A percentile compares a stretch with the other conserved stretches of the same genome.
Evolutionary conservation across 164 flowering plant species (phyloP).

Genomic region (Nymphaea thermarum): DNA sequence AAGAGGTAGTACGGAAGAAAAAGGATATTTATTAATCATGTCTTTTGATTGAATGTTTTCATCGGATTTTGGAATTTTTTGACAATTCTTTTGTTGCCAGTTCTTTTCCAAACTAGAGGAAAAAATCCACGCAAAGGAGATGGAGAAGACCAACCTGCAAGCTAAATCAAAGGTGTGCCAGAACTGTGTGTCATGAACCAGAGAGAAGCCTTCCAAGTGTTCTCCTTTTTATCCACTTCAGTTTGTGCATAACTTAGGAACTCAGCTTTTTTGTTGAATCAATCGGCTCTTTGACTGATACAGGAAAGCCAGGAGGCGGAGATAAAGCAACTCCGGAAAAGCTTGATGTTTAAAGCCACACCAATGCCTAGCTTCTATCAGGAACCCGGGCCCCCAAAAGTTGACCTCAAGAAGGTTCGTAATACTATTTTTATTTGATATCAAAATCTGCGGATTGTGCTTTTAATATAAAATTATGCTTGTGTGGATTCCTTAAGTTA

Average conservation of each 20-base stretch:
- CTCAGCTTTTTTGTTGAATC: neutral
- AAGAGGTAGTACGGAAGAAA: constrained; percentile 36
- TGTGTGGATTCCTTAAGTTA: too few species aligned
- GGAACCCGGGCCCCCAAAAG: constrained; percentile 69
- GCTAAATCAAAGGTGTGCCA: constrained; percentile 64
- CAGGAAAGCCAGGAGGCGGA: constrained; percentile 78
- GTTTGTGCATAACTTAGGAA: neutral
- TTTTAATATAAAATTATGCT: too few species aligned
- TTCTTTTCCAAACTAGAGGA: constrained; percentile 73
- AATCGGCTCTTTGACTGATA: constrained; percentile 2
- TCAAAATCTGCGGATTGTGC: too few species aligned
- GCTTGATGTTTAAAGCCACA: constrained; percentile 72
- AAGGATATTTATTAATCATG: neutral
- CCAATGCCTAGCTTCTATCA: constrained; percentile 89
- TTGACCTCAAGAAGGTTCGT: constrained; percentile 71
- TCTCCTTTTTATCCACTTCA: neutral
- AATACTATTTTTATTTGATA: neutral
- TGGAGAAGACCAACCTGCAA: constrained; percentile 51
- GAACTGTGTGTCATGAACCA: neutral
- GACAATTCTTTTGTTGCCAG: constrained; percentile 18
- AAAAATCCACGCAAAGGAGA: constrained; percentile 69
- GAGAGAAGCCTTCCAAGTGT: neutral
- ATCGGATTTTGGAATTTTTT: neutral
- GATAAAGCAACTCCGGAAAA: constrained; percentile 67
- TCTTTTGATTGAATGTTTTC: neutral